A percentile compares a stretch with the other conserved stretches of the same genome.
phyloP scores from a whole-genome alignment of 805 yeast species.

The Torulaspora delbrueckii region DNA sequence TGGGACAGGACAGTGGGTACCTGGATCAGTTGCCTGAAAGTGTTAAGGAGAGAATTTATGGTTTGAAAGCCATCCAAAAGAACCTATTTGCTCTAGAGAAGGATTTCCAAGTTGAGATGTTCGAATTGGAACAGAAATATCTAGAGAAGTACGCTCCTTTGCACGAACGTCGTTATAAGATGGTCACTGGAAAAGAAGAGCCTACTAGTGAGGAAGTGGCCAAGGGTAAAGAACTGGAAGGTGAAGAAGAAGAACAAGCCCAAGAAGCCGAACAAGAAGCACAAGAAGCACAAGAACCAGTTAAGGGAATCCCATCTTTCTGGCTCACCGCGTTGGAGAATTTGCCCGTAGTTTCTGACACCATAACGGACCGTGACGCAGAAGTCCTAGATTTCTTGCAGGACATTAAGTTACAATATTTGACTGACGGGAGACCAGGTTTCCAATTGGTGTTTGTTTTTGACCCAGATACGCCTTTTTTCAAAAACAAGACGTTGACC shows the following conservation, averaged over 20 bases:
- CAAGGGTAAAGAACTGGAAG: constrained; percentile 62
- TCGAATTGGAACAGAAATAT: constrained; percentile 79
- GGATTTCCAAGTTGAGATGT: constrained; percentile 83
- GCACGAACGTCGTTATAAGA: constrained; percentile 63
- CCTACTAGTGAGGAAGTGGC: constrained; percentile 76
- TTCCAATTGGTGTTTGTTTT: constrained; percentile 84
- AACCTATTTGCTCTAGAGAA: constrained; percentile 80
- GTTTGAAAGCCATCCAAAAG: constrained; percentile 75
- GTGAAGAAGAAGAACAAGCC: constrained; percentile 41
- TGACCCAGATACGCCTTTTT: constrained; percentile 62
- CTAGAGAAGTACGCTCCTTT: constrained; percentile 69
- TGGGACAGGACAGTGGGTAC: constrained; percentile 86
- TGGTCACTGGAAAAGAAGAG: constrained; percentile 66
- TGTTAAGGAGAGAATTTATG: constrained; percentile 72
- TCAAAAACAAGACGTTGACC: constrained; percentile 64
- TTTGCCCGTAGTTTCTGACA: constrained; percentile 71
- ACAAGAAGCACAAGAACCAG: constrained; percentile 41
- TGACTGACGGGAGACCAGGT: constrained; percentile 64
- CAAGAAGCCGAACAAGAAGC: constrained; percentile 43
- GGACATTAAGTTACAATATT: constrained; percentile 74
- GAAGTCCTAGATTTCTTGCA: constrained; percentile 67
- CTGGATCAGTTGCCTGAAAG: constrained; percentile 65
- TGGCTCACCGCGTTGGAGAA: constrained; percentile 96
- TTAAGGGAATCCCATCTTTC: constrained; percentile 84
- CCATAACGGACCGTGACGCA: constrained; percentile 83